Percentiles rank a stretch among this genome's conserved stretches.
Conservation (phyloP, 225 moss, liverwort and hornwort genomes). For the Neckera pumila region DNA sequence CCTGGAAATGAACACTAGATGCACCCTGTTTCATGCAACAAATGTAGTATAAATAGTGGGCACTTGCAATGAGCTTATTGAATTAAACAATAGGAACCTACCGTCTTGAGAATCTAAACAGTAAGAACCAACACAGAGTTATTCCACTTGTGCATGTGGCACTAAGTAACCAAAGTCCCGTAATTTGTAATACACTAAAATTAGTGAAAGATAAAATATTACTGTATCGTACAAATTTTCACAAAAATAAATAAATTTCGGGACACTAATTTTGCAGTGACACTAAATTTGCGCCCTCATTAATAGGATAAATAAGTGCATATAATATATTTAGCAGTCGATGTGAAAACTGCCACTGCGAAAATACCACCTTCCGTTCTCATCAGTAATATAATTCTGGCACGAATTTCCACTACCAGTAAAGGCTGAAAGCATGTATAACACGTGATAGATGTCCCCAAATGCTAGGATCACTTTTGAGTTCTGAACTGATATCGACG, state of each 20-base stretch:
- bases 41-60: not conserved
- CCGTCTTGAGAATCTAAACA: not conserved
- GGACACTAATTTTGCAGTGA: not conserved
- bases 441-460: not conserved
- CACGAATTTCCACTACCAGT: not conserved
- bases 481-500: not conserved
- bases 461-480: not conserved
- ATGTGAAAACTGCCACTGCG: not conserved
- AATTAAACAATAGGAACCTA: not conserved
- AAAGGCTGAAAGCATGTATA: not conserved
- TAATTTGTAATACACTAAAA: not conserved
- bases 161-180: not conserved
- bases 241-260: not conserved
- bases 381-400: not conserved
- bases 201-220: not conserved
- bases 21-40: conserved; percentile 58
- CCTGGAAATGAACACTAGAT: conserved; percentile 89
- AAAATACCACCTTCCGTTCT: not conserved
- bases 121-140: not conserved
- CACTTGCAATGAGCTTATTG: not conserved
- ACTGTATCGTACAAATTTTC: no score
- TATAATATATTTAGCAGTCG: not conserved
- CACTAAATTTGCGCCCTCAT: no score
- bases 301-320: not conserved
- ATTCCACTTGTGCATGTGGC: not conserved